Evolutionary conservation across 192 early-diverging fungal species (phyloP).

Genomic region (Glomus cerebriforme): DNA sequence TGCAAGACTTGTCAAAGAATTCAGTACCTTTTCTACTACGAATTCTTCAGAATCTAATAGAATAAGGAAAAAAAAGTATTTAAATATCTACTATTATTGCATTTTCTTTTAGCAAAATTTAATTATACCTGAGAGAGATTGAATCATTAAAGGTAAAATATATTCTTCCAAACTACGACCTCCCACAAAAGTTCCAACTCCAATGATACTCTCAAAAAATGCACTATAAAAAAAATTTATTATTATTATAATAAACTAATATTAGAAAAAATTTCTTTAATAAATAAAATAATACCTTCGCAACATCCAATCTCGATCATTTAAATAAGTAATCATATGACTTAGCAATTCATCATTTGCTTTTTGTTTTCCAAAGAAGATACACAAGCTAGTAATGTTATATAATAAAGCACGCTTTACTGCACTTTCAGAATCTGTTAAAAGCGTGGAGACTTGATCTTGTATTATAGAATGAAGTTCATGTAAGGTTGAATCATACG

Average conservation of each 20-base stretch:
- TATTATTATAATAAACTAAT: background rate
- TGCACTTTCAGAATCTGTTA: constrained; percentile 77
- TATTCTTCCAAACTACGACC: constrained; percentile 87
- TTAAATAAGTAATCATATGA: constrained; percentile 96
- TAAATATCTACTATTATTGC: background rate
- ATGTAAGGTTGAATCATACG: constrained; percentile 72
- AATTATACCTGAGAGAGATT: constrained; percentile 68
- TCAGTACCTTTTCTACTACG: constrained; percentile 89
- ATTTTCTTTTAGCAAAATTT: background rate
- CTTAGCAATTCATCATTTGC: constrained; percentile 83
- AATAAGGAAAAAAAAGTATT: background rate
- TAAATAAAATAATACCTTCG: constrained; percentile 63
- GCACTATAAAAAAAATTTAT: constrained; percentile 53
- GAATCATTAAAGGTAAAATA: constrained; percentile 90
- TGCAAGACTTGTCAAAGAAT: constrained; percentile 75
- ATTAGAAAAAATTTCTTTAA: too few species aligned
- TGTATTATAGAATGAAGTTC: constrained; percentile 81
- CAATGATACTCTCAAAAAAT: constrained; percentile 93
- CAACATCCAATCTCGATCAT: constrained; percentile 93
- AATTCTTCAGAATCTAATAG: constrained; percentile 82
- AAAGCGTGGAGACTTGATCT: constrained; percentile 76
- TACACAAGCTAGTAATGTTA: constrained; percentile 78
- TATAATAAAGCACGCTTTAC: constrained; percentile 86
- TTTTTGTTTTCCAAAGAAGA: constrained; percentile 81
- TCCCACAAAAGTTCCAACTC: constrained; percentile 87